Evolutionary conservation across 2,329 filamentous ascomycete species (phyloP), one percentile per base, ranked within the genome.

Genomic region (Pyricularia sp.): DNA sequence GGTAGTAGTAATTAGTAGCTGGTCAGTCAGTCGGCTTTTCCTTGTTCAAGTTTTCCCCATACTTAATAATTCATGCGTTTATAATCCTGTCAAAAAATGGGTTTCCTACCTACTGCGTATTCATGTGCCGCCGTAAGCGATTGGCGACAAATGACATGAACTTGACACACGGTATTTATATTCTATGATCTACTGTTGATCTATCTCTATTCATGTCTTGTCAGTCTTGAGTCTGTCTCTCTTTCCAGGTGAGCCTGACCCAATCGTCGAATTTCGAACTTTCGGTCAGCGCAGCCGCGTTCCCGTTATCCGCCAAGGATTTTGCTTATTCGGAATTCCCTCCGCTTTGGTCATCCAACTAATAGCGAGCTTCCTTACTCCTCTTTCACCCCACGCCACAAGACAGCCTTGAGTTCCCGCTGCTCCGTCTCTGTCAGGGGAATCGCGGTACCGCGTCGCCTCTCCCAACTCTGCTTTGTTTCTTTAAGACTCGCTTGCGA

Each of bases 401-500:
- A 76, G 4, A 79, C 78, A 2, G 77, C 72, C 63, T 79, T 79
- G 70, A 85, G 71, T 72, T 85, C 78, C 64, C 77, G 75, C 74
- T 82, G 79, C 77, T 87, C 83, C 58, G 80, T 81, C 64, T 76
- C 74, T 0, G 81, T 84, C 68, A 82, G 78, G 10, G 78, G 77
- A 28, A 75, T 76, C 28, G 75, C 73, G 55, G 77, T 79, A 30
- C 82, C 83, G 30, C 79, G 75, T 50, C 85, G 79, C 67, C 79
- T 77, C 28, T 76, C 73, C 79, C 82, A 82, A 75, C 84, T 86
- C 71, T 79, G 77, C 14, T 77, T 72, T 10, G 83, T 85, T 77
- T 88, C 86, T 65, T 75, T 73, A 11, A 88, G 73, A 2, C 76
- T 75, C 3, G 84, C 85, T 26, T 83, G 77, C 2, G 78, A 76